Base-by-base conservation (phyloP, 345 rosid genomes). In the Eutrema japonicum region DNA sequence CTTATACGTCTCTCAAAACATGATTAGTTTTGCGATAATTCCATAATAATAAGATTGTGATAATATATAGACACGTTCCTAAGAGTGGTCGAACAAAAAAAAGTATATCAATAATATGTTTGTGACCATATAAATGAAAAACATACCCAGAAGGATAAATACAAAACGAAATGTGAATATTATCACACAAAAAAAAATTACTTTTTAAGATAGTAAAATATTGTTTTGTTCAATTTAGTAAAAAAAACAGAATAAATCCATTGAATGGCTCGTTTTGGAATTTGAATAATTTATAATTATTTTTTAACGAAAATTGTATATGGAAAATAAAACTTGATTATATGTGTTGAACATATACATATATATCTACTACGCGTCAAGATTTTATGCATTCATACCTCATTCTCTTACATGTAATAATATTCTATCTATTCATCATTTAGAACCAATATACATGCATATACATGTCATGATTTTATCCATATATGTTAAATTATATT, bases 1-100 rank as follows among this genome's bases (percentile, higher is more conserved):
- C 38, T 55, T 63, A 42, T 71, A 42, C 62, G 69, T 72, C 45
- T 72, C 76, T 62, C 36, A 14, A 51, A 42, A 52, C 30, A 43
- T 53, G 33, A 63, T 43, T 43, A 43, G 47, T 53, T 43, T 72
- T 6, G 12, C 16, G 61, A 50, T 3, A 32, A 51, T 12, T 50
- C 62, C 42, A 51, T 16, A 1, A 6, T 12, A 37, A 5, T 29
- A 27, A 32, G 51, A 71, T 12, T 49, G 18, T 14, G 22, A n/a
- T n/a, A n/a, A n/a, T 16, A 16, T 16, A 16, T 16, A 16, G 16
- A 16, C 59, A 54, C 32, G 40, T 54, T 32, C 59, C 22, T 32
- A 54, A 4, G 59, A 32, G 59, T 53, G 11, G 57, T 53, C 4
- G 18, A 30, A 12, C 37, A 32, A 51, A 10, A 10, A 41, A 50